Base-by-base conservation (phyloP, 108 stramenopile genomes). In the Aureococcus anophagefferens region DNA sequence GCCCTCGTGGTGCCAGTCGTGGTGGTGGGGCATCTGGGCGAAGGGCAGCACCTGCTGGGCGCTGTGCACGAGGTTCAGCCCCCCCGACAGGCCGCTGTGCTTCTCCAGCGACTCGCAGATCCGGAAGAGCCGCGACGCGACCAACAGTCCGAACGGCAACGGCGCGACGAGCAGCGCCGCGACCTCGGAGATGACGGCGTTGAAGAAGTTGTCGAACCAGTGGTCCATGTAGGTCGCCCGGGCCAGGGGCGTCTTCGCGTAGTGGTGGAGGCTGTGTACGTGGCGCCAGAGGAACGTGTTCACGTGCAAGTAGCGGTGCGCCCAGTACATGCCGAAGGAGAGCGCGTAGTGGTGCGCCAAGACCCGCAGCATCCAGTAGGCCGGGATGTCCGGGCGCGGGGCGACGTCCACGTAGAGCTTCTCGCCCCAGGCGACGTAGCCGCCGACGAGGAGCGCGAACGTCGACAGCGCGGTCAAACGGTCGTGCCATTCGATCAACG, bases 1-100 rank as follows among this genome's bases (percentile, higher is more conserved):
- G 28, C 76, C 76, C 35, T 77, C 76, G 67, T 77, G 76, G 64
- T 77, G 76, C 76, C 76, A 77, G 72, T 77, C 76, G 64, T 77
- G 76, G 59, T 77, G 76, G 35, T 77, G 76, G 15, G 76, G 76
- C 76, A 77, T 77, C 62, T 72, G 72, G 33, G 76, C 76, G 62
- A 44, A 77, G 65, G 72, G 72, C 34, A 77, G 30, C 17, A 46
- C 5, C 11, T 31, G 65, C 34, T 70, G 69, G 35, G 35, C 37
- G 28, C 31, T 45, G 64, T 77, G 40, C 17, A 63, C 62, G 35
- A 77, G 15, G 35, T 77, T 77, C 9, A 69, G 63, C 5, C 44
- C 36, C 59, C 65, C 64, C 4, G 76, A 72, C 32, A 72, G 35
- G 30, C 76, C 76, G 5, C 65, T 67, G 68, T 77, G 76, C 62